Percentiles rank a stretch among this genome's conserved stretches.
Evolutionary conservation across 23 red algal species (phyloP).

Genomic region (Gracilaria gracilis): DNA sequence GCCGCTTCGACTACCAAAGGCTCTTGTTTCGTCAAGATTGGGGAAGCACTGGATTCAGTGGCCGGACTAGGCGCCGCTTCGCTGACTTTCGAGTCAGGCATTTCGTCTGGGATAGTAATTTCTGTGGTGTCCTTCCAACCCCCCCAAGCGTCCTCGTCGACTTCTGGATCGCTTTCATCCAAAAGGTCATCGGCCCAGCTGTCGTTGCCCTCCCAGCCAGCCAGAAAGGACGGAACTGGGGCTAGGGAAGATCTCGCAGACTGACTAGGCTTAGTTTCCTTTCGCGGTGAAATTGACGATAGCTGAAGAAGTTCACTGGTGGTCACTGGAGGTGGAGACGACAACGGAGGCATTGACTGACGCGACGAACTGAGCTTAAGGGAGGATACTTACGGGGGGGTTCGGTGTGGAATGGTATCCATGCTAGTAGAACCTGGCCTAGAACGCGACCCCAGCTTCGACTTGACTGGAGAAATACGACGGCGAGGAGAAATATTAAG

Average conservation of each 20-base stretch:
- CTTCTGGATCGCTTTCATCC: constrained; percentile 38
- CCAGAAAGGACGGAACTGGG: constrained; percentile 62
- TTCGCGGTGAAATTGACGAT: not conserved
- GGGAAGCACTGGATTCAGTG: not conserved
- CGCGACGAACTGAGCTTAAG: not conserved
- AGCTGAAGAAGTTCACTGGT: not conserved
- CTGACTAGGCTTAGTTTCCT: not conserved
- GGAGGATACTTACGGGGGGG: not conserved
- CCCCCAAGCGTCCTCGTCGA: constrained; percentile 52
- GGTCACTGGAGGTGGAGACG: not conserved
- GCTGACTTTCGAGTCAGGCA: not conserved
- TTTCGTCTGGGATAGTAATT: constrained; percentile 21
- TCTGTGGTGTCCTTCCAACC: constrained; percentile 14
- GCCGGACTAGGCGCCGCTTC: not conserved
- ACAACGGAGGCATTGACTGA: not conserved
- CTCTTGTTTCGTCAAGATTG: not conserved
- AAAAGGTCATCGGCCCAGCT: constrained; percentile 57
- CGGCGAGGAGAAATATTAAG: constrained; percentile 39
- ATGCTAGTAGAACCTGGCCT: constrained; percentile 9
- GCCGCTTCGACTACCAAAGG: not conserved
- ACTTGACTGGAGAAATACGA: constrained; percentile 41
- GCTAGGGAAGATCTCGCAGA: not conserved
- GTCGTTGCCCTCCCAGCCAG: constrained; percentile 66
- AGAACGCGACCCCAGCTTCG: constrained; percentile 26
- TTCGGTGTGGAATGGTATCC: constrained; percentile 3